Conservation (phyloP, 805 yeast species). For the Myxozyma neotropica region DNA sequence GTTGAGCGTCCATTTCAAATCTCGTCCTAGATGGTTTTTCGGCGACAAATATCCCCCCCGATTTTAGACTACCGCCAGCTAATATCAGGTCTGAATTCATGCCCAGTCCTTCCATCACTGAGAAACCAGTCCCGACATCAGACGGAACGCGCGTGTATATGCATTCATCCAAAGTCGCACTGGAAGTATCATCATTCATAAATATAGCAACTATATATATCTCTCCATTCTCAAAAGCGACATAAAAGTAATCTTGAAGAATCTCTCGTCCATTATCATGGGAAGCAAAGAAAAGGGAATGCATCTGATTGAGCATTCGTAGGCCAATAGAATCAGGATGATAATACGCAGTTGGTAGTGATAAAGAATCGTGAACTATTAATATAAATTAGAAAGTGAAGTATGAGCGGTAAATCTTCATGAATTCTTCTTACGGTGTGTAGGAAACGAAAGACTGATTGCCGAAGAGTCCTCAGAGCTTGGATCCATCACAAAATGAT, state of each 20-base stretch:
- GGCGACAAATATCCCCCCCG: conserved; percentile 22
- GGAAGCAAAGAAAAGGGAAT: neutral
- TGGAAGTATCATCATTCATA: neutral
- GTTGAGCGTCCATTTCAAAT: neutral
- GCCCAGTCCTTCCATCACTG: conserved; percentile 13
- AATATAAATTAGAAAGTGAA: neutral
- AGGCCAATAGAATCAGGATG: neutral
- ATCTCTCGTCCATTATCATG: neutral
- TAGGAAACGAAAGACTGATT: neutral
- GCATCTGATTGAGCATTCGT: neutral
- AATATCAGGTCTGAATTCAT: conserved; percentile 13
- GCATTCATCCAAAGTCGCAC: neutral
- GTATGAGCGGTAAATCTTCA: too few species aligned
- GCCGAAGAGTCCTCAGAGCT: neutral
- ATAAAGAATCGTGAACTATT: neutral
- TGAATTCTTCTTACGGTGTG: neutral
- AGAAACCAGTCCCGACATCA: conserved; percentile 22
- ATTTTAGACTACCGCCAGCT: conserved; percentile 17
- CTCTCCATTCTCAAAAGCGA: conserved; percentile 27
- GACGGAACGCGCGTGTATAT: neutral
- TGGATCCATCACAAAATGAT: neutral
- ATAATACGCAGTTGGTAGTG: conserved; percentile 11
- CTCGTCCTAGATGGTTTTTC: neutral
- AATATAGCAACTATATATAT: conserved; percentile 12
- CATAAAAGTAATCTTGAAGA: conserved; percentile 16